phyloP scores from a whole-genome alignment of 257 asterid genomes.

The Ehretia macrophylla region DNA sequence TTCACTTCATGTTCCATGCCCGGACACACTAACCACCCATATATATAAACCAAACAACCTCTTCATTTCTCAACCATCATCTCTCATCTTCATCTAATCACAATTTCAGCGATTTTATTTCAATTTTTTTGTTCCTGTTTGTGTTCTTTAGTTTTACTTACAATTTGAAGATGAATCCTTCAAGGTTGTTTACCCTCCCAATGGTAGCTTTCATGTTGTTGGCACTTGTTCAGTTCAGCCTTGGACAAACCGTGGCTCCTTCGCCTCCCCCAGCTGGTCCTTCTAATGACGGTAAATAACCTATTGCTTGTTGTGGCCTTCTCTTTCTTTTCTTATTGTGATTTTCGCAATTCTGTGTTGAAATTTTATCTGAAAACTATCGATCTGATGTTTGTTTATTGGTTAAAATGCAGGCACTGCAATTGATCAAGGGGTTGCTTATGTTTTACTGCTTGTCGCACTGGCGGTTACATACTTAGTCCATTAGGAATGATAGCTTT shows the following conservation, averaged over 20 bases:
- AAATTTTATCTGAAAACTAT: neutral
- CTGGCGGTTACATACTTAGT: neutral
- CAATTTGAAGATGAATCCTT: slow-evolving; percentile 7
- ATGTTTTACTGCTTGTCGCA: neutral
- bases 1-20: neutral
- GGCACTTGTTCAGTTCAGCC: slow-evolving; percentile 8
- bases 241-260: slow-evolving; percentile 23
- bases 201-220: slow-evolving; percentile 4
- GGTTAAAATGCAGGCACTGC: neutral
- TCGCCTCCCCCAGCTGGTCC: slow-evolving; percentile 16
- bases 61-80: neutral
- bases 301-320: neutral
- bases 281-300: slow-evolving; percentile 16
- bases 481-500: neutral
- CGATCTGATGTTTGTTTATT: too few species aligned
- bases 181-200: slow-evolving; percentile 4
- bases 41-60: slow-evolving; percentile 4
- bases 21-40: neutral
- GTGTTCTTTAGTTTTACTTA: too few species aligned
- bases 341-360: too few species aligned
- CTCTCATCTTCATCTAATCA: neutral
- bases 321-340: neutral
- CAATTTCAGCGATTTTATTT: too few species aligned
- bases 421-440: slow-evolving; percentile 4
- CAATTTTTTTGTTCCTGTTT: too few species aligned